Evolutionary conservation across 257 asterid genomes (phyloP), one percentile per base, ranked within the genome.

Genomic region (Rauvolfia tetraphylla): DNA sequence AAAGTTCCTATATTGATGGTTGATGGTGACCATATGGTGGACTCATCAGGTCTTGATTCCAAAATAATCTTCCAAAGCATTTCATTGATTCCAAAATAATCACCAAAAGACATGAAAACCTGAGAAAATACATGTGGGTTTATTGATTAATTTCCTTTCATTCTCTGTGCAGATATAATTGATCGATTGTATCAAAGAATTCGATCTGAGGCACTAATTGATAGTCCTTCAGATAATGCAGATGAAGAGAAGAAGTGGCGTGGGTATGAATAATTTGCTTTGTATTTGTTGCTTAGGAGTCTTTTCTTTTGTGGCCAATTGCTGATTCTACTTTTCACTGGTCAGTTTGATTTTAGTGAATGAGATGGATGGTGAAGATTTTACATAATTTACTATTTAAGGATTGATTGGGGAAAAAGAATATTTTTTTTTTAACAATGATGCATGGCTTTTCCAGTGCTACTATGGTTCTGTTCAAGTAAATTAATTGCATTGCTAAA

Each of bases 1-100:
- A 93, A 93, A 84, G 95, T 93, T 66, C 98, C 98, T 20, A 88
- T 93, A 72, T 75, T 91, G 89, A 72, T 88, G 95, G 96, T 91
- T 81, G 97, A 93, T 34, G 97, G 95, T 23, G 88, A 86, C 78
- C 88, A 84, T 81, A 83, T 93, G 98, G 93, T 91, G 70, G 91
- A 91, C 77, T 91, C 98, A 71, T 88, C 98, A 88, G 97, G 98
- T 93, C 70, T 46, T 44, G 42, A 72, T 41, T 51, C 18, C n/a
- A 14, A 0, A 34, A 9, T 11, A 17, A 36, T 20, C 12, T 22
- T 78, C 59, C 70, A 54, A 61, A 33, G 15, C 65, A 48, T 59
- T 59, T n/a, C n/a, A n/a, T n/a, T n/a, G n/a, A n/a, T n/a, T n/a
- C n/a, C n/a, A n/a, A n/a, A n/a, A n/a, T n/a, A 13, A 31, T 14